Evolutionary conservation across 1,284 basidiomycete species (phyloP).

Genomic region (Boletellus deceptivus): DNA sequence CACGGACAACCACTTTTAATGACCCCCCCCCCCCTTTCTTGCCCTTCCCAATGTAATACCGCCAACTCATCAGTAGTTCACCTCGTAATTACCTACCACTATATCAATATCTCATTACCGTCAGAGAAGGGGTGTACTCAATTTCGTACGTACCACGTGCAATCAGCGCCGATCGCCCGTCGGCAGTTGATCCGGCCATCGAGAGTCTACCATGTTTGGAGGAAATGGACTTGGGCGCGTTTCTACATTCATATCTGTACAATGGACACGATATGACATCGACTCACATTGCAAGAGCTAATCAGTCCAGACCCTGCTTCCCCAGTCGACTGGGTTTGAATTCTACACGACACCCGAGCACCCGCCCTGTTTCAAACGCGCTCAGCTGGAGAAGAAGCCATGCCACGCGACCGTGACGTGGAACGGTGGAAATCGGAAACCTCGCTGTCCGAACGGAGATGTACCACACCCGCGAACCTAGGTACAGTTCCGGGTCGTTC

Average conservation of each 20-base stretch:
- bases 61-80: conserved; percentile 20
- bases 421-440: conserved; percentile 11
- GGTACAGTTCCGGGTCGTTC: too few relatives aligned
- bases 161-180: conserved; percentile 4
- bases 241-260: conserved; percentile 15
- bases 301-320: conserved; percentile 19
- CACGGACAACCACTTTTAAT: conserved; percentile 28
- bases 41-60: conserved; percentile 21
- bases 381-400: conserved; percentile 4
- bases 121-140: conserved; percentile 23
- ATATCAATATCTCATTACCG: conserved; percentile 19
- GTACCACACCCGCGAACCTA: conserved; percentile 1
- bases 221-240: conserved; percentile 24
- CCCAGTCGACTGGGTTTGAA: conserved; percentile 26
- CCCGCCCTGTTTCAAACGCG: conserved; percentile 28
- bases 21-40: conserved; percentile 3
- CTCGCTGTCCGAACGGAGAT: conserved; percentile 10
- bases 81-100: conserved; percentile 27
- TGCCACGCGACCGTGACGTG: conserved; percentile 22
- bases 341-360: conserved; percentile 1
- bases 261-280: conserved; percentile 12
- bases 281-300: conserved; percentile 22
- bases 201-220: conserved; percentile 5
- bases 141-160: conserved; percentile 16
- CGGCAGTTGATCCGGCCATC: conserved; percentile 21